Evolutionary conservation across 1,284 basidiomycete genomes (phyloP), one percentile per base, ranked within the genome.

Genomic region (Ganoderma meredithae): DNA sequence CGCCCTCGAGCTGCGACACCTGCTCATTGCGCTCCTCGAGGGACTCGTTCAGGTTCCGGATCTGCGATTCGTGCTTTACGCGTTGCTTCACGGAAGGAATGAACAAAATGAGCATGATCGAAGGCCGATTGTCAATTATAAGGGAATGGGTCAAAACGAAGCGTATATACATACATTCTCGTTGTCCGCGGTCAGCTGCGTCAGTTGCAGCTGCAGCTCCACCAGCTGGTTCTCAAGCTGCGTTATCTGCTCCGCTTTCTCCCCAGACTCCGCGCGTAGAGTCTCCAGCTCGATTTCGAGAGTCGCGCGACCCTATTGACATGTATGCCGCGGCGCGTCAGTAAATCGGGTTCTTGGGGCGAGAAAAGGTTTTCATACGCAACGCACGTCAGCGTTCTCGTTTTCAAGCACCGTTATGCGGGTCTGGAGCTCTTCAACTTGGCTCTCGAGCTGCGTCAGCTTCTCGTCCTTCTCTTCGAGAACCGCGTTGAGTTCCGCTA

Each of bases 381-480:
- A 69, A 25, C 63, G n/a, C 63, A 72, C 71, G 62, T 65, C 43
- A 10, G 62, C 60, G 27, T 60, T 64, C 65, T 64, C 68, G 22
- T 40, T 19, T 40, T 71, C 64, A 8, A 71, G 40, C 5, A 67
- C 22, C 31, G 63, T 15, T 2, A 69, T 64, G n/a, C 44, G 69
- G 3, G 41, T 53, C 56, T 69, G 69, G 9, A 72, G 63, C 5
- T 68, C 67, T 52, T 69, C 64, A 19, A 73, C 33, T 47, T 70
- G 69, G 1, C 36, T 19, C 65, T 72, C 70, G 0, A 72, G 67
- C 60, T 69, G 62, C 3, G 52, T 39, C n/a, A 74, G 59, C 62
- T 72, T 56, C 36, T 67, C 69, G 6, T 65, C 60, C 63, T 73
- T 75, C 43, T 72, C 72, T 17, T 70, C 69, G n/a, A 76, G 72